A percentile compares a stretch with the other conserved stretches of the same genome.
Evolutionary conservation across 441 rosid genomes (phyloP).

Genomic region (Euphorbia celastroides): DNA sequence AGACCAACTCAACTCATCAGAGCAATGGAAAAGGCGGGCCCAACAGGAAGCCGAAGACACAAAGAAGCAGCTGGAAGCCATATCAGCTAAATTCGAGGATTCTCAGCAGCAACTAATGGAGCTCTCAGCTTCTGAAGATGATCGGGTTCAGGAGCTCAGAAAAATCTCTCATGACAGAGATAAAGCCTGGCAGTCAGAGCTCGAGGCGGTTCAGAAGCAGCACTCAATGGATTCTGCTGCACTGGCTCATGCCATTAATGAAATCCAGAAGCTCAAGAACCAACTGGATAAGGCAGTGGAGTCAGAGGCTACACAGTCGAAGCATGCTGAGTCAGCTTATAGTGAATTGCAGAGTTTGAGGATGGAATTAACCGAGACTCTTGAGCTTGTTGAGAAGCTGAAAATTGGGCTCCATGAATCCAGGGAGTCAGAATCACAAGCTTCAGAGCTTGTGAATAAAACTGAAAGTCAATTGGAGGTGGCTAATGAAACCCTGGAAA

Average conservation of each 20-base stretch:
- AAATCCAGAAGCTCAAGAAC: conserved; percentile 76
- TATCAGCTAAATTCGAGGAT: conserved; percentile 56
- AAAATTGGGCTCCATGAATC: conserved; percentile 56
- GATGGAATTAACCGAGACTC: conserved; percentile 63
- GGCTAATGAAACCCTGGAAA: conserved; percentile 56
- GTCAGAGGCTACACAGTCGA: conserved; percentile 50
- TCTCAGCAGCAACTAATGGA: conserved; percentile 65
- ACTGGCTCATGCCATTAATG: conserved; percentile 71
- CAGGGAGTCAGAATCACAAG: conserved; percentile 74
- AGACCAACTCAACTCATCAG: conserved; percentile 65
- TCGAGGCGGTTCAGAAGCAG: conserved; percentile 88
- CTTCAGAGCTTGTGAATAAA: conserved; percentile 46
- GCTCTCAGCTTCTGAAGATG: conserved; percentile 74
- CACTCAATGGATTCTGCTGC: conserved; percentile 76
- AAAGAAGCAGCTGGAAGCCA: conserved; percentile 41
- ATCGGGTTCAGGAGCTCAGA: conserved; percentile 66
- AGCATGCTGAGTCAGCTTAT: conserved; percentile 49
- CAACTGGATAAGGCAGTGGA: conserved; percentile 63
- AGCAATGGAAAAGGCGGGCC: conserved; percentile 61
- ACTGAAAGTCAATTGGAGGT: conserved; percentile 60
- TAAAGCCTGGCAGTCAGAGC: conserved; percentile 90
- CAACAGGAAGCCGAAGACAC: conserved; percentile 77
- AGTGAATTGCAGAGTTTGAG: conserved; percentile 56
- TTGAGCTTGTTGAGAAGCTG: conserved; percentile 58
- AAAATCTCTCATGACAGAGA: conserved; percentile 83